These are phyloP conservation scores for Sporothrix pseudoabietina DNA, from an alignment of 2,329 filamentous ascomycete genomes.

Conservation along the genomic window DNA sequence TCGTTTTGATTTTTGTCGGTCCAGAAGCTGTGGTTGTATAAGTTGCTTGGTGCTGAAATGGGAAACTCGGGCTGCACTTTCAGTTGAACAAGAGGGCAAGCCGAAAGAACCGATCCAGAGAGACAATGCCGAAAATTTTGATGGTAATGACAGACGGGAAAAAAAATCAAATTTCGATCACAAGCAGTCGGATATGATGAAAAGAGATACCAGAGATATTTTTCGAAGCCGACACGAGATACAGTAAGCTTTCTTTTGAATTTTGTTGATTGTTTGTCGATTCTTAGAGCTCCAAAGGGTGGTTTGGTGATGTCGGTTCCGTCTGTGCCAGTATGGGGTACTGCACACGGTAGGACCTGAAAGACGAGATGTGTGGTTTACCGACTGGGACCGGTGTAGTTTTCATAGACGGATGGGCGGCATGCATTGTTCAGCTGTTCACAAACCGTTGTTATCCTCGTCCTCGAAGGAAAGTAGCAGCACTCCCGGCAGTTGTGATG, in stretches of 20 bases:
- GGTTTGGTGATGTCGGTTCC: neutral
- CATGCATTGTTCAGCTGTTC: slow-evolving; percentile 53
- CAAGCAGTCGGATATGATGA: neutral
- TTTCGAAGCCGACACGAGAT: neutral
- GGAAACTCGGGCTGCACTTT: neutral
- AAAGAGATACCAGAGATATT: neutral
- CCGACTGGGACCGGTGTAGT: slow-evolving; percentile 18
- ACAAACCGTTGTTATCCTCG: slow-evolving; percentile 42
- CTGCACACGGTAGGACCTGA: neutral
- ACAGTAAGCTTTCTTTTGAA: neutral
- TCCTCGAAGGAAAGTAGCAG: neutral
- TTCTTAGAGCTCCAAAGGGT: neutral
- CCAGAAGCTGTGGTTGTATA: no score
- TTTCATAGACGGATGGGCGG: slow-evolving; percentile 49
- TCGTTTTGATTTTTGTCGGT: slow-evolving; percentile 11
- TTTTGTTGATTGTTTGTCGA: neutral
- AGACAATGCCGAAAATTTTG: neutral
- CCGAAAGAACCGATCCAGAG: neutral
- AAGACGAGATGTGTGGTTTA: slow-evolving; percentile 7
- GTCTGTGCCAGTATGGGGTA: neutral
- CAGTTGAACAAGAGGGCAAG: neutral
- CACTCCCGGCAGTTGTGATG: neutral
- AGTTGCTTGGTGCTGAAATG: neutral
- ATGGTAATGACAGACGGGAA: neutral
- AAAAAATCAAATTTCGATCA: no score